Base-by-base conservation (phyloP, 164 flowering plant genomes). In the Warburgia ugandensis region DNA sequence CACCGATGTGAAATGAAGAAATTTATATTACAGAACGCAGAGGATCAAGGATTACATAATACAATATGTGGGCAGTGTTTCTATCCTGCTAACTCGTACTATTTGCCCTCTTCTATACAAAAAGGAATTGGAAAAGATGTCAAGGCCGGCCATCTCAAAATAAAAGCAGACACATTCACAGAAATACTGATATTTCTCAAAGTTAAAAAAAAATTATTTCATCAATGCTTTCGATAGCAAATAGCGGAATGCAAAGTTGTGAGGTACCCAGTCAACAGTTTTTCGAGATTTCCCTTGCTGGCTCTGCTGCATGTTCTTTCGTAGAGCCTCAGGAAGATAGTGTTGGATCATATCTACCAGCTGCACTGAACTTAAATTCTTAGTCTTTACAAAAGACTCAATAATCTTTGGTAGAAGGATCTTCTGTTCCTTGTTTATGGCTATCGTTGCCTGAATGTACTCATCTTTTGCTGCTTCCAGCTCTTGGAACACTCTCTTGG, bases 401-500 rank as follows among this genome's bases (percentile, higher is more conserved):
- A 94, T 67, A 5, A 83, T 62, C 70, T 83, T 94, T 5, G 99
- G 95, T 27, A 94, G 45, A 11, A 77, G 60, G 35, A 86, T 64
- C 69, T 75, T 88, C 26, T 78, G 80, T 55, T 79, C 84, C 62
- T 77, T 86, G 54, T 73, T 70, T 3, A 79, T 59, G 2, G 90
- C 87, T 57, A 84, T 74, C 13, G 86, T 82, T 22, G 92, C 94
- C 16, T 82, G 73, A 11, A 94, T 63, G 68, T 76, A 94, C 58
- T 94, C 99, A 47, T 84, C 94, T 63, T 86, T 94, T 44, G 99
- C 97, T 38, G 69, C 60, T 71, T 88, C 97, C 21, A 94, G 76
- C 63, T 94, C 97, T 51, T 79, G 84, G 48, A 71, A 50, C 49
- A 94, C 73, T 68, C 83, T 69, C 62, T 86, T 84, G 10, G 97